Percentiles rank a stretch among this genome's conserved stretches.
phyloP scores from a whole-genome alignment of 2,329 filamentous ascomycete genomes.

The Aspergillus calidoustus region DNA sequence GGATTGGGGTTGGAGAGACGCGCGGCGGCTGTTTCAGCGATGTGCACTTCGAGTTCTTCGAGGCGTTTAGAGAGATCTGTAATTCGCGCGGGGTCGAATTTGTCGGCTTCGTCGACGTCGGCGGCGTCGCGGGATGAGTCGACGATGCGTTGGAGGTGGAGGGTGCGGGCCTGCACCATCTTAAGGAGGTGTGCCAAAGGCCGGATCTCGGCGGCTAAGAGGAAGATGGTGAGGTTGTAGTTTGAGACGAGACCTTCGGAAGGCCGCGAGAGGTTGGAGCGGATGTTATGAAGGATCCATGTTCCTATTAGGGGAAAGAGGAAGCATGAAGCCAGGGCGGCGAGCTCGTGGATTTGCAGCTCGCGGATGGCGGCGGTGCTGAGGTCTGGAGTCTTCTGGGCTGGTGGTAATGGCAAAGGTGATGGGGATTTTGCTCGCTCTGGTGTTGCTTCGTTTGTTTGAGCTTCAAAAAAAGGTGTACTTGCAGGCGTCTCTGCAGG shows the following conservation, averaged over 20 bases:
- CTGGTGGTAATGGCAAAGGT: neutral
- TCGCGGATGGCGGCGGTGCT: constrained; percentile 57
- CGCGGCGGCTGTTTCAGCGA: constrained; percentile 44
- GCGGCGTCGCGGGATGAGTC: constrained; percentile 40
- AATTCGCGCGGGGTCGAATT: constrained; percentile 41
- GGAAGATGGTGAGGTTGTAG: constrained; percentile 89
- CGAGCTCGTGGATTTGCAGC: constrained; percentile 73
- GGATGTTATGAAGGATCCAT: constrained; percentile 79
- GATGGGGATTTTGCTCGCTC: constrained; percentile 8
- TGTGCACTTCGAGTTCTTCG: constrained; percentile 68
- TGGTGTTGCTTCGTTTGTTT: neutral
- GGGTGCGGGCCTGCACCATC: constrained; percentile 76
- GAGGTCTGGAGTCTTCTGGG: neutral
- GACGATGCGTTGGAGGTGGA: constrained; percentile 79
- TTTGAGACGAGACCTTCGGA: constrained; percentile 88
- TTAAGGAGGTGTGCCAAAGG: constrained; percentile 81
- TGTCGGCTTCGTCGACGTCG: constrained; percentile 35
- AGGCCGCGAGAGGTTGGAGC: constrained; percentile 77
- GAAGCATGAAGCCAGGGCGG: constrained; percentile 79
- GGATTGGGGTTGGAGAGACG: constrained; percentile 25
- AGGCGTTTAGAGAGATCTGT: constrained; percentile 68
- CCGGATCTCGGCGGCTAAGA: constrained; percentile 82
- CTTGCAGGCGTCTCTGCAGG: neutral
- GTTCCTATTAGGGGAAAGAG: constrained; percentile 77
- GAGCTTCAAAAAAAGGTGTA: neutral